A percentile compares a stretch with the other conserved stretches of the same genome.
These are phyloP conservation scores for Lunularia cruciata DNA, from an alignment of 225 moss, liverwort and hornwort genomes.

Conservation along the genomic window DNA sequence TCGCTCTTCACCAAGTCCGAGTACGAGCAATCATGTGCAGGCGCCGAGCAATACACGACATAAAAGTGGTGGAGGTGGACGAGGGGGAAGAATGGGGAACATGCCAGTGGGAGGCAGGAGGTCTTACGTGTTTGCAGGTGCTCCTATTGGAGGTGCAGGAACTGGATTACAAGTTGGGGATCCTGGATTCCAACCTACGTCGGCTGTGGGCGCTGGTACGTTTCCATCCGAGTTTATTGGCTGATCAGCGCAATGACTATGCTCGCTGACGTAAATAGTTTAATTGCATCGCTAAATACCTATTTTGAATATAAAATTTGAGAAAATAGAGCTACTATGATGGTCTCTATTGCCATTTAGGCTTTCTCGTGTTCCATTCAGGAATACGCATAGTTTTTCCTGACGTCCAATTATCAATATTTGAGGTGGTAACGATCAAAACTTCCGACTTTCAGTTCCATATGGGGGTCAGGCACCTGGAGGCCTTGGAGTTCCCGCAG, in stretches of 20 bases:
- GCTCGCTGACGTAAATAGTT: too few relatives aligned
- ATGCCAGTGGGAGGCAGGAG: conserved; percentile 68
- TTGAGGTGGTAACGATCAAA: too few relatives aligned
- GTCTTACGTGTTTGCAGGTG: conserved; percentile 67
- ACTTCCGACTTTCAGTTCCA: conserved; percentile 81
- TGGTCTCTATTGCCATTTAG: too few relatives aligned
- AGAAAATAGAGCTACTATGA: too few relatives aligned
- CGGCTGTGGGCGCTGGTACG: conserved; percentile 90
- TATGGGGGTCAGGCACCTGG: conserved; percentile 82
- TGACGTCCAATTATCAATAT: too few relatives aligned
- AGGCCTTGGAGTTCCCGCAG: conserved; percentile 89
- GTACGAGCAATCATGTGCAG: conserved; percentile 44
- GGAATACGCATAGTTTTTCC: too few relatives aligned
- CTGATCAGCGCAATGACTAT: too few relatives aligned
- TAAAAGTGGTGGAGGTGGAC: conserved; percentile 56
- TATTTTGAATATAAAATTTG: too few relatives aligned
- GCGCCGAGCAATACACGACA: conserved; percentile 36
- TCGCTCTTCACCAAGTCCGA: conserved; percentile 45
- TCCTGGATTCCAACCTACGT: conserved; percentile 67
- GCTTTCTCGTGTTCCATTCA: too few relatives aligned
- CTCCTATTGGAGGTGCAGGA: conserved; percentile 48
- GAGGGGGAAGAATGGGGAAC: conserved; percentile 61
- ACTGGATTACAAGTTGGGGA: conserved; percentile 74
- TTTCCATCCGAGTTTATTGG: background rate
- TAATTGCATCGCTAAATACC: too few relatives aligned